These are phyloP conservation scores for Rhexocercosporidium sp. DNA, from an alignment of 2,329 filamentous ascomycete genomes.

Conservation along the genomic window DNA sequence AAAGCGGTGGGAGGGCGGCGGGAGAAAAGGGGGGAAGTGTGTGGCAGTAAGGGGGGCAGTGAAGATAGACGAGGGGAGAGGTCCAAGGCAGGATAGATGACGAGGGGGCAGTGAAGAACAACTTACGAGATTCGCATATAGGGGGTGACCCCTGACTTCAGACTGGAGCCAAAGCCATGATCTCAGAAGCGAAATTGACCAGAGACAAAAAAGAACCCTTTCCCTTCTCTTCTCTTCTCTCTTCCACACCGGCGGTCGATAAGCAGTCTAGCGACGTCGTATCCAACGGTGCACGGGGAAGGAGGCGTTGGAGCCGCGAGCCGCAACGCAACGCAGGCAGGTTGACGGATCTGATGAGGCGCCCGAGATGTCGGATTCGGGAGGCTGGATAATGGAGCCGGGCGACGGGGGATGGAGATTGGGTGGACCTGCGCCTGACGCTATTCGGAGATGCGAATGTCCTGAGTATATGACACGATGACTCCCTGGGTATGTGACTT, in stretches of 20 bases:
- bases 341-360: too few relatives aligned
- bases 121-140: constrained; percentile 21
- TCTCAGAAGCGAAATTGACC: constrained; percentile 21
- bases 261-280: constrained; percentile 5
- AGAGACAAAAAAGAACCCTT: constrained; percentile 15
- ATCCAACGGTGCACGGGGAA: constrained; percentile 17
- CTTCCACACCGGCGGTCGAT: background rate
- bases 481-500: background rate
- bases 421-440: constrained; percentile 3
- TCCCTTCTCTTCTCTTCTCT: background rate
- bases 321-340: constrained; percentile 5
- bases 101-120: background rate
- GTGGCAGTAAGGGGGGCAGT: constrained; percentile 13
- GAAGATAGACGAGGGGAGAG: background rate
- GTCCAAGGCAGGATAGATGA: background rate
- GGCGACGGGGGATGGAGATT: constrained; percentile 8
- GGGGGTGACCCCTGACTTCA: constrained; percentile 17
- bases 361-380: constrained; percentile 12
- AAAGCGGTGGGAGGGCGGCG: constrained; percentile 20
- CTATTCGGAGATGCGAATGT: background rate
- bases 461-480: constrained; percentile 1
- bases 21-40: constrained; percentile 10
- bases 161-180: constrained; percentile 8
- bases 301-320: constrained; percentile 12
- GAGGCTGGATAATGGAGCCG: constrained; percentile 2